Base-by-base conservation (phyloP, 176 grass and related monocot genomes). In the Aegilops sharonensis region DNA sequence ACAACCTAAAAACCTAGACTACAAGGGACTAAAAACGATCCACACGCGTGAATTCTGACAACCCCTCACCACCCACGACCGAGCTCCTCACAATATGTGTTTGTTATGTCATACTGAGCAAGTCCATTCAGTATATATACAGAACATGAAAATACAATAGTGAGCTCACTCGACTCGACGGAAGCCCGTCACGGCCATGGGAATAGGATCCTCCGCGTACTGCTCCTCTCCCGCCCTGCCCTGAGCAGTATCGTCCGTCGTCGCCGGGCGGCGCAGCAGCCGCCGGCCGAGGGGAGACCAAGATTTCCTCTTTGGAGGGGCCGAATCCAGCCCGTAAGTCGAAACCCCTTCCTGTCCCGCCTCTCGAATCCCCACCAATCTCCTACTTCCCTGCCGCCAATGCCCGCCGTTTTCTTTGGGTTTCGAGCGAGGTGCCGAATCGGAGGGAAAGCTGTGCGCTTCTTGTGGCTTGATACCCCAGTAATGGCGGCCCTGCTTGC, bases 271-370 rank as follows among this genome's bases (percentile, higher is more conserved):
- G n/a, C 40, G 23, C 20, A 24, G 82, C 77, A 2, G 5, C 52
- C 63, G 0, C 64, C 50, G 43, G 25, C 36, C 18, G 34, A 25
- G 10, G 52, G 27, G 57, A 40, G 5, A 21, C 72, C 73, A 30
- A 54, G 65, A 57, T 67, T 74, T 79, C 64, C 12, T 83, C 79
- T 73, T 32, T 17, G 1, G 1, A 52, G 15, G 0, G 6, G 30
- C 36, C 56, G 63, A 25, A 25, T 60, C n/a, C n/a, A 13, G 3
- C 5, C 13, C 1, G 88, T 89, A 70, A 86, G 88, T 81, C 39
- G 3, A 54, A 57, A 20, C 8, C 37, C 50, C 36, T 40, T 9
- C 30, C 20, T 0, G 5, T 76, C 30, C 43, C 17, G 75, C 68
- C 56, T 32, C 47, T 13, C 35, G 15, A 85, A 81, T 68, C 83